phyloP scores from a whole-genome alignment of 345 rosid genomes.

The Melastoma malabathricum region DNA sequence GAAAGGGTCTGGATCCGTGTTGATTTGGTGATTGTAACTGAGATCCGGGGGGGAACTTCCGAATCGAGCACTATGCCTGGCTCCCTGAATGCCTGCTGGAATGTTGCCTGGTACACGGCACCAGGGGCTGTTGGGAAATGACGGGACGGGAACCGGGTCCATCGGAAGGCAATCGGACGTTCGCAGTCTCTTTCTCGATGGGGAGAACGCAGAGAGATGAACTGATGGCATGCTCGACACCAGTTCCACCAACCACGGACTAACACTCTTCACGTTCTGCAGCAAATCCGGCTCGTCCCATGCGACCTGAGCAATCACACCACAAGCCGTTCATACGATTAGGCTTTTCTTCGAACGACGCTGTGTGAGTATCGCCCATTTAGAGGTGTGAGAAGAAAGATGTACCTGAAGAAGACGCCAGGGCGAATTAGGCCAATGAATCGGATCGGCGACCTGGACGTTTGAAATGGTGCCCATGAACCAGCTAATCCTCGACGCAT shows the following conservation, averaged over 20 bases:
- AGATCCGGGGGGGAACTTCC: constrained; percentile 65
- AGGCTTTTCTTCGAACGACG: neutral
- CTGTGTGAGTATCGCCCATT: no score
- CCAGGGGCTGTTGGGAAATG: constrained; percentile 56
- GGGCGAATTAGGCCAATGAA: constrained; percentile 83
- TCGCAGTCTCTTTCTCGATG: constrained; percentile 79
- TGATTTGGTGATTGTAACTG: constrained; percentile 49
- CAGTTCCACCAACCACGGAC: constrained; percentile 90
- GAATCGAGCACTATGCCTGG: constrained; percentile 86
- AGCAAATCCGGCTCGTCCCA: constrained; percentile 99
- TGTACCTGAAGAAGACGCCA: constrained; percentile 92
- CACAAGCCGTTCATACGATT: neutral
- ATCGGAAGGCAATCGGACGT: constrained; percentile 45
- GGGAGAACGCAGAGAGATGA: constrained; percentile 62
- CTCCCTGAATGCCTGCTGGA: constrained; percentile 99
- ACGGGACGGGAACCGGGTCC: constrained; percentile 42
- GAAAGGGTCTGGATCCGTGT: constrained; percentile 29
- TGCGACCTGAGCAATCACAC: constrained; percentile 39
- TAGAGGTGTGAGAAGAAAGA: neutral
- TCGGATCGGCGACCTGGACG: constrained; percentile 63
- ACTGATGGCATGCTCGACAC: constrained; percentile 64
- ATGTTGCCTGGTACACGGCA: constrained; percentile 54
- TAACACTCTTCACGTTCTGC: constrained; percentile 86
- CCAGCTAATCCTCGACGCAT: constrained; percentile 89
- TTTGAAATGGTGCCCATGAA: constrained; percentile 83